Conservation (phyloP, 129 eudicot species). For the Chrysanthemum lavandulifolium region DNA sequence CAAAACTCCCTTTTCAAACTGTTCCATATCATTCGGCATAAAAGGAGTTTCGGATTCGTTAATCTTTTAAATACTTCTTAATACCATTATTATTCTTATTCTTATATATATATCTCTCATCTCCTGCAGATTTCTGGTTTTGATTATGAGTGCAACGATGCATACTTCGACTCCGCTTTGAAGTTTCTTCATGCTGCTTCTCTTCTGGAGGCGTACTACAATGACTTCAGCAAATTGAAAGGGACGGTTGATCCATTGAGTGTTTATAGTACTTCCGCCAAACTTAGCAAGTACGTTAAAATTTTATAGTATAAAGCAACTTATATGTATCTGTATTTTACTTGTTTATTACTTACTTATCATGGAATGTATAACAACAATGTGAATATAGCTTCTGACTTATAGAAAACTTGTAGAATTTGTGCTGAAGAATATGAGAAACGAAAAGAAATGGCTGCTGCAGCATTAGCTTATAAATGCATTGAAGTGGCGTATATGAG, state of each 20-base stretch:
- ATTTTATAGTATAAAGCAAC: not conserved
- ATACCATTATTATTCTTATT: not conserved
- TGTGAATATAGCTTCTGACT: constrained; percentile 19
- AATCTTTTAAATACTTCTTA: no score
- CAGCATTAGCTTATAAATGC: constrained; percentile 94
- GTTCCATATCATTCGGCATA: not conserved
- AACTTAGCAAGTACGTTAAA: constrained; percentile 65
- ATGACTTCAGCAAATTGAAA: constrained; percentile 36
- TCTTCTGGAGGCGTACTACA: constrained; percentile 53
- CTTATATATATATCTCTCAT: not conserved
- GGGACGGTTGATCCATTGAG: constrained; percentile 47
- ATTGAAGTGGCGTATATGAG: constrained; percentile 88
- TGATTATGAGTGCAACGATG: constrained; percentile 56
- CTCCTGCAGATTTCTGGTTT: constrained; percentile 62
- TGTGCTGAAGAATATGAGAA: constrained; percentile 78
- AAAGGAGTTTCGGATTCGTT: not conserved
- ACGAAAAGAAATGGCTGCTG: constrained; percentile 63
- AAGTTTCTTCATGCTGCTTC: constrained; percentile 84
- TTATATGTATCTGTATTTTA: not conserved
- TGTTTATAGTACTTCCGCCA: constrained; percentile 57
- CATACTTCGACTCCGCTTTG: constrained; percentile 72
- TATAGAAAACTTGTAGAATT: constrained; percentile 44
- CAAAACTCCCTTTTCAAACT: no score
- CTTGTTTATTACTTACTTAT: not conserved
- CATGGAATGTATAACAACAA: not conserved